Evolutionary conservation across 2,329 filamentous ascomycete genomes (phyloP).

Genomic region (Coniella vitis): DNA sequence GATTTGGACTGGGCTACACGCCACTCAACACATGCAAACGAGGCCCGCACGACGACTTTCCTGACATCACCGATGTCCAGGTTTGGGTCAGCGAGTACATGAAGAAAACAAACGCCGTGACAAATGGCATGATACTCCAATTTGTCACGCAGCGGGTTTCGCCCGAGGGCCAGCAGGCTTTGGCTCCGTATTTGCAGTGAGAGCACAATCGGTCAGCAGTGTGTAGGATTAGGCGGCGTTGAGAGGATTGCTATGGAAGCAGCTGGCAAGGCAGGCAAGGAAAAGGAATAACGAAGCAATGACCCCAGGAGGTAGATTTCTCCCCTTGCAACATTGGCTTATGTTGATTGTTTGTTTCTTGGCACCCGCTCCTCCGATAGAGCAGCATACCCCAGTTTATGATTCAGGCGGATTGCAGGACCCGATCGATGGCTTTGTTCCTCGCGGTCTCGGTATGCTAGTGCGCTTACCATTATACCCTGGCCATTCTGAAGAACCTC

Average conservation of each 20-base stretch:
- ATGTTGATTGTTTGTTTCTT: not conserved
- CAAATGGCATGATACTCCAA: conserved; percentile 60
- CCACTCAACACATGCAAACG: conserved; percentile 85
- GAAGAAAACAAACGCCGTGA: conserved; percentile 67
- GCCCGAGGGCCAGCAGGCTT: conserved; percentile 49
- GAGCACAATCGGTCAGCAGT: not conserved
- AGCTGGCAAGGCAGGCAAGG: not conserved
- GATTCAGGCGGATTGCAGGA: not conserved
- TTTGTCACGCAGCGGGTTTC: conserved; percentile 68
- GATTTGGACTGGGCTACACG: conserved; percentile 92
- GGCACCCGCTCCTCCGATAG: not conserved
- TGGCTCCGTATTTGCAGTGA: conserved; percentile 44
- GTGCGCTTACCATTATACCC: too few relatives aligned
- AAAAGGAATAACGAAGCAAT: not conserved
- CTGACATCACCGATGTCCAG: conserved; percentile 72
- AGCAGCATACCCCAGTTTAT: conserved; percentile 2
- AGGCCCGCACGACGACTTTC: conserved; percentile 70
- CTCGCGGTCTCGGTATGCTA: too few relatives aligned
- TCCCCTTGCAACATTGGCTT: not conserved
- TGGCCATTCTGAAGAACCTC: too few relatives aligned
- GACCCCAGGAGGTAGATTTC: not conserved
- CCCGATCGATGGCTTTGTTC: not conserved
- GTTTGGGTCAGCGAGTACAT: conserved; percentile 81
- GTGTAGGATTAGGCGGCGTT: not conserved
- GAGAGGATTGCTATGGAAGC: not conserved